Conservation (phyloP, 2,329 filamentous ascomycete species). For the Aspergillus aculeatus region DNA sequence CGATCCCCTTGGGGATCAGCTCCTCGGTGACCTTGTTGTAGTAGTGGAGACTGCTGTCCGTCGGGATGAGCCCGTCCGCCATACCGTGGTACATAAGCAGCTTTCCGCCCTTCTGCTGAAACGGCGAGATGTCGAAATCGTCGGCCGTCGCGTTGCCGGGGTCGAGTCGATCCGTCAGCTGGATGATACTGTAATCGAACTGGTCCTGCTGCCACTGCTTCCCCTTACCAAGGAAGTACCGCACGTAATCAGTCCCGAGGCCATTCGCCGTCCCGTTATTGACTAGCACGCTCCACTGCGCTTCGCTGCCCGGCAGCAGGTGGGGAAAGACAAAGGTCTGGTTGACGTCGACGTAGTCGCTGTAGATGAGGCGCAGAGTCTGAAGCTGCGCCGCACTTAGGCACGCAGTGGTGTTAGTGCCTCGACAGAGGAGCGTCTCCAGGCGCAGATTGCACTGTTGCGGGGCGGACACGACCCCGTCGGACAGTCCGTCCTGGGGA, state of each 20-base stretch:
- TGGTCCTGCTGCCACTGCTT: not conserved
- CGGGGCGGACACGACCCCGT: not conserved
- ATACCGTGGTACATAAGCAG: constrained; percentile 19
- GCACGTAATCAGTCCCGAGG: not conserved
- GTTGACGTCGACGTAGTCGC: not conserved
- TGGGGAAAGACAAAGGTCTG: not conserved
- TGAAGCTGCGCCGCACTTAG: not conserved
- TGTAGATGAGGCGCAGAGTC: not conserved
- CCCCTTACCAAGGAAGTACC: not conserved
- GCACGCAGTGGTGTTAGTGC: not conserved
- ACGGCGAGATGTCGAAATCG: constrained; percentile 13
- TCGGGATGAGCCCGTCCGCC: constrained; percentile 10
- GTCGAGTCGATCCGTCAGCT: constrained; percentile 21
- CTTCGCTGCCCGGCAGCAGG: not conserved
- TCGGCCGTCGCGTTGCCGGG: constrained; percentile 13
- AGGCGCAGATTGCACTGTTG: not conserved
- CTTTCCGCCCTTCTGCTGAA: constrained; percentile 12
- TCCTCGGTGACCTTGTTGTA: constrained; percentile 6
- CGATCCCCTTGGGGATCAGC: not conserved
- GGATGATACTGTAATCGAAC: constrained; percentile 26
- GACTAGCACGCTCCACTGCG: not conserved
- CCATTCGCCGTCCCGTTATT: not conserved
- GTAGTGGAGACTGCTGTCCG: constrained; percentile 16
- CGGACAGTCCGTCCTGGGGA: not conserved
- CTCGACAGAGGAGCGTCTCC: not conserved